Conservation (phyloP, 768 basidiomycete genomes). For the Rhodotorula babjevae region DNA sequence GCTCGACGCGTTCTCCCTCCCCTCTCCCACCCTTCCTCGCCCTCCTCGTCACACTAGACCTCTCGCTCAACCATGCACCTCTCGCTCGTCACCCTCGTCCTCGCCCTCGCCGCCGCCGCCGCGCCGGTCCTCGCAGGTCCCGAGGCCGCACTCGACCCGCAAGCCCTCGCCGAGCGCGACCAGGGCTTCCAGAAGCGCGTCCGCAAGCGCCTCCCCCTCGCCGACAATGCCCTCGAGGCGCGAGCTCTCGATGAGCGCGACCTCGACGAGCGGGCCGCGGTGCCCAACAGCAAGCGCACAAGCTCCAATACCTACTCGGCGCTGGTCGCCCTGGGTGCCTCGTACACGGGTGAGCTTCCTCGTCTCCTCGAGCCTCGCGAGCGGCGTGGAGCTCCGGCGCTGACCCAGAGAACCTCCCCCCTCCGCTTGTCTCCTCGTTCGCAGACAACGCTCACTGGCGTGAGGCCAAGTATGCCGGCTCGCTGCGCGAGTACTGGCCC, state of each 20-base stretch:
- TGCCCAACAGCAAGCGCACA: background rate
- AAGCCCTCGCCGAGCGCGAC: background rate
- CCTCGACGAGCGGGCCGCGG: background rate
- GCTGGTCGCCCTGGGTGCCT: constrained; percentile 32
- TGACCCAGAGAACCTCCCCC: no score
- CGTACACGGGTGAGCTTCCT: constrained; percentile 17
- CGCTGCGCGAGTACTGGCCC: constrained; percentile 24
- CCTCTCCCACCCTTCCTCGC: background rate
- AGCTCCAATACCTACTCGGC: background rate
- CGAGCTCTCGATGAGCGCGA: background rate
- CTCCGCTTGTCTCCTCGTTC: background rate
- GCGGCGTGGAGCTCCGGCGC: background rate
- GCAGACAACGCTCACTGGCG: constrained; percentile 32
- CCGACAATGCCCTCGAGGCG: no score
- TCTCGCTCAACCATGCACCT: background rate
- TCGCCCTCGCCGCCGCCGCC: background rate
- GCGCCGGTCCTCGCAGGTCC: background rate
- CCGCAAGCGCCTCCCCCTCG: background rate
- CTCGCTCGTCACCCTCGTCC: background rate
- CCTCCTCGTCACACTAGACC: no score
- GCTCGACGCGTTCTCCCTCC: background rate
- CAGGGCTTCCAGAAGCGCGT: background rate
- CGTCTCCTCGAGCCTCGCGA: background rate
- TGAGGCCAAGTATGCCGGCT: background rate
- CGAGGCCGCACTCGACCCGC: background rate